Conservation (phyloP, 257 asterid species). For the Cruciata laevipes region DNA sequence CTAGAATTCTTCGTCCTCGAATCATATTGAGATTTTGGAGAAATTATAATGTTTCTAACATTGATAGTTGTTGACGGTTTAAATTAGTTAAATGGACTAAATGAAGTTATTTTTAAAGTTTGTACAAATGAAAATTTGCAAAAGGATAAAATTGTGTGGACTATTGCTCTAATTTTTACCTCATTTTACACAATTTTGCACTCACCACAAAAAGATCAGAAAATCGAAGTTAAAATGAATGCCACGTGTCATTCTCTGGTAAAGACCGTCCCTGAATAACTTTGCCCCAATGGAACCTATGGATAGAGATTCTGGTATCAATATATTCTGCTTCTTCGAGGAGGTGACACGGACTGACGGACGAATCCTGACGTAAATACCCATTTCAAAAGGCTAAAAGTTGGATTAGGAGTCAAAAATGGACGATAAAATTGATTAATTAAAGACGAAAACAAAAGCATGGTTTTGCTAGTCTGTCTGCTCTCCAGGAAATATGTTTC, state of each 20-base stretch:
- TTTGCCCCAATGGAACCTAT: background rate
- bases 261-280: conserved; percentile 7
- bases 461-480: background rate
- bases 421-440: background rate
- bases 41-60: too few species aligned
- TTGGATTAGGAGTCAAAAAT: background rate
- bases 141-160: too few species aligned
- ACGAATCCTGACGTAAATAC: too few species aligned
- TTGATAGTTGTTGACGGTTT: too few species aligned
- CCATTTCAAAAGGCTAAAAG: background rate
- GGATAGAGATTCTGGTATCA: background rate
- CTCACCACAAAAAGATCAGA: background rate
- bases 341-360: too few species aligned
- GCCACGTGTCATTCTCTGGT: background rate
- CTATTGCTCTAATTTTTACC: too few species aligned
- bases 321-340: background rate
- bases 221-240: background rate
- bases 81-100: too few species aligned
- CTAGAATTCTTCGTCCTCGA: too few species aligned
- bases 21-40: too few species aligned
- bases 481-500: background rate
- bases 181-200: background rate
- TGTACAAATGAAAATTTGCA: too few species aligned
- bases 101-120: too few species aligned
- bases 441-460: background rate